These are phyloP conservation scores for Aspergillus sp. DNA, from an alignment of 2,329 filamentous ascomycete genomes.

Conservation along the genomic window DNA sequence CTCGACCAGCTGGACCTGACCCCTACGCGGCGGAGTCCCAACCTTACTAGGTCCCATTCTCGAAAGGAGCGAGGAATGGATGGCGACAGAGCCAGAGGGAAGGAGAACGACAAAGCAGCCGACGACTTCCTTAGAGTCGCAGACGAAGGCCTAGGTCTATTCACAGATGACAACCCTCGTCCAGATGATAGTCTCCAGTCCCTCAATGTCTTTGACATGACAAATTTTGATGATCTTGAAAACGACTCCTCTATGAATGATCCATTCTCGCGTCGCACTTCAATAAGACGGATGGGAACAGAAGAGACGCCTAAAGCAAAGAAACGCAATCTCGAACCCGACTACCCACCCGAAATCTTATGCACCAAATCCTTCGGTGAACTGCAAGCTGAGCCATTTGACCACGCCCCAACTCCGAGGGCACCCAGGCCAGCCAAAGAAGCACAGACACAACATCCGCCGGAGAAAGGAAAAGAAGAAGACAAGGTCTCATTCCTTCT, in stretches of 20 bases:
- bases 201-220: conserved; percentile 31
- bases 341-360: conserved; percentile 50
- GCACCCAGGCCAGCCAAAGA: conserved; percentile 20
- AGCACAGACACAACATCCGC: conserved; percentile 16
- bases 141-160: conserved; percentile 25
- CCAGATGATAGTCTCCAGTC: conserved; percentile 27
- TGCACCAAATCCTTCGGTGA: conserved; percentile 48
- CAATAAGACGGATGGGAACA: conserved; percentile 26
- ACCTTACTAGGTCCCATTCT: conserved; percentile 27
- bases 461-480: conserved; percentile 19
- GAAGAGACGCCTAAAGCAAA: conserved; percentile 26
- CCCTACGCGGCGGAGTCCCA: conserved; percentile 33
- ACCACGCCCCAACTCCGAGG: conserved; percentile 38
- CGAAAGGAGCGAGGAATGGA: conserved; percentile 7
- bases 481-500: conserved; percentile 41
- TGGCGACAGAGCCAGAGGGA: background rate
- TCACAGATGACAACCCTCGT: conserved; percentile 22
- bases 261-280: conserved; percentile 30
- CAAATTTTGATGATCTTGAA: conserved; percentile 32
- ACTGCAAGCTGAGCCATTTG: conserved; percentile 53
- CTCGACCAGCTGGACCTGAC: conserved; percentile 39
- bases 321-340: conserved; percentile 40
- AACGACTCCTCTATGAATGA: conserved; percentile 31
- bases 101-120: conserved; percentile 13
- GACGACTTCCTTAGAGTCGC: conserved; percentile 17